phyloP scores from a whole-genome alignment of 73 alveolate genomes.

The Paramecium sexaurelia region DNA sequence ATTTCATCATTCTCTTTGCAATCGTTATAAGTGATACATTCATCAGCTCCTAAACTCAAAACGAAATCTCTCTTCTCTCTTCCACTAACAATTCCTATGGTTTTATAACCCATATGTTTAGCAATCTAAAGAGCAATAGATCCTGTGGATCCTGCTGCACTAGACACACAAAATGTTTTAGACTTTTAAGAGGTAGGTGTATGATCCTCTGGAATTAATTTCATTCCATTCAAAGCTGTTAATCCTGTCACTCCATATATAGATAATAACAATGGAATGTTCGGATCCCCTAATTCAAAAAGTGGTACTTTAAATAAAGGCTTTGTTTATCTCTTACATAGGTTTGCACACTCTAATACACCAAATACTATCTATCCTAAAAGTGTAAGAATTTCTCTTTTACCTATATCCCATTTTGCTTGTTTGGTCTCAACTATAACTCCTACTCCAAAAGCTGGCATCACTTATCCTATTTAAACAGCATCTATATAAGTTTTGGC shows the following conservation, averaged over 20 bases:
- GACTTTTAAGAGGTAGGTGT: background rate
- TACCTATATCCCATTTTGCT: conserved; percentile 48
- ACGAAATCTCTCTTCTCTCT: conserved; percentile 53
- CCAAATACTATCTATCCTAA: conserved; percentile 54
- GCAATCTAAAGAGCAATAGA: conserved; percentile 57
- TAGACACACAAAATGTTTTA: conserved; percentile 54
- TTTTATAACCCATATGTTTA: conserved; percentile 37
- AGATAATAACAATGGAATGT: background rate
- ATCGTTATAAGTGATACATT: conserved; percentile 49
- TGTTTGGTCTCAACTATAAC: background rate
- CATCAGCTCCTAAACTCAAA: conserved; percentile 43
- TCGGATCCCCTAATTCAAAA: conserved; percentile 23
- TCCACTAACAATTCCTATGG: conserved; percentile 58
- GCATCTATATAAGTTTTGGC: conserved; percentile 63
- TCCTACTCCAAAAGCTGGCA: conserved; percentile 70
- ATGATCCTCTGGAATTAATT: conserved; percentile 21
- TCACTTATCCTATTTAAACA: conserved; percentile 63
- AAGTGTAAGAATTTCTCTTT: background rate
- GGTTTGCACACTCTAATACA: conserved; percentile 25
- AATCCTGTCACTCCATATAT: conserved; percentile 61
- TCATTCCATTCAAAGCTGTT: conserved; percentile 51
- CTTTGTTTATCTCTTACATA: conserved; percentile 46
- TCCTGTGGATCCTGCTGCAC: conserved; percentile 71
- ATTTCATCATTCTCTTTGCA: conserved; percentile 43
- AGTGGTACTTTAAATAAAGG: conserved; percentile 57